Conservation (phyloP, 495 filamentous ascomycete genomes). For the Aspergillus bertholletiae region DNA sequence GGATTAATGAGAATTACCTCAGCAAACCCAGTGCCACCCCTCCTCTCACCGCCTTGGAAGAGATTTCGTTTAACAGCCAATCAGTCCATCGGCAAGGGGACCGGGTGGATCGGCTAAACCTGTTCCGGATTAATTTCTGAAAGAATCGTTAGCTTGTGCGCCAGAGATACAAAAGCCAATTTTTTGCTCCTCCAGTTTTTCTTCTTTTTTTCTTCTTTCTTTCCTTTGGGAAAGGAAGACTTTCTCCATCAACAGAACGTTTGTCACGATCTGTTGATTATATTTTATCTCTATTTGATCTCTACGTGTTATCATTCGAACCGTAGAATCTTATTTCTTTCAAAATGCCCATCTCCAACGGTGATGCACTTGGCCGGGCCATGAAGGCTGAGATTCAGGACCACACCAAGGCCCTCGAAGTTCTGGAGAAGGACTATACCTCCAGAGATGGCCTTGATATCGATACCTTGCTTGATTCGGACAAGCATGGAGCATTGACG, state of each 20-base stretch:
- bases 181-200: conserved; percentile 36
- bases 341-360: conserved; percentile 70
- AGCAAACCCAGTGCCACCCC: conserved; percentile 7
- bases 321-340: conserved; percentile 24
- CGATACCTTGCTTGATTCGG: conserved; percentile 79
- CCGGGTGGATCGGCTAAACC: conserved; percentile 18
- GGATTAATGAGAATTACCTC: neutral
- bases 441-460: conserved; percentile 80
- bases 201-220: conserved; percentile 48
- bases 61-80: conserved; percentile 37
- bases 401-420: conserved; percentile 67
- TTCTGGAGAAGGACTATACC: conserved; percentile 69
- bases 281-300: conserved; percentile 13
- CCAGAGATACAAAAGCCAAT: conserved; percentile 32
- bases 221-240: conserved; percentile 53
- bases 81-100: conserved; percentile 11
- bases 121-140: conserved; percentile 10
- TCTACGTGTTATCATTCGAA: conserved; percentile 23
- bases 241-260: conserved; percentile 52
- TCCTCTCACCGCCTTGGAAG: conserved; percentile 26
- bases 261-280: conserved; percentile 46
- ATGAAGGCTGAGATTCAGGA: conserved; percentile 51
- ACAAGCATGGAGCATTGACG: conserved; percentile 83
- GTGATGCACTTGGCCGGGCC: conserved; percentile 44
- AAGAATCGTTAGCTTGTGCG: conserved; percentile 13